Base-by-base conservation (phyloP, 2,329 filamentous ascomycete genomes). In the Curvularia sp. region DNA sequence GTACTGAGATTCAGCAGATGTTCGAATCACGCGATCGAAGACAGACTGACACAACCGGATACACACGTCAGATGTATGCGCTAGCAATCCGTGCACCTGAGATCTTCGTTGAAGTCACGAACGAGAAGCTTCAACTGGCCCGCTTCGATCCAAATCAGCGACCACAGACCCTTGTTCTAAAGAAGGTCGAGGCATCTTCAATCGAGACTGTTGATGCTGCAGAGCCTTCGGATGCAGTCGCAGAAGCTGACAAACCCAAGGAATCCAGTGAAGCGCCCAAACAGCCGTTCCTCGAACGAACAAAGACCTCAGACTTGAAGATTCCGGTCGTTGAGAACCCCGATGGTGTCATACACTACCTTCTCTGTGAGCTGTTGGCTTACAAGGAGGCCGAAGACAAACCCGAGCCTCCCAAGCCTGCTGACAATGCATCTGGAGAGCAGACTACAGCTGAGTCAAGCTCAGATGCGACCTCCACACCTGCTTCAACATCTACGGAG, bases 301-400 rank as follows among this genome's bases (percentile, higher is more conserved):
- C 85, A 3, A 96, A 94, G 76, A 77, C 82, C 3, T 68, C 79
- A 0, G 93, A 97, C 60, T 78, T 87, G 41, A 97, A 96, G 78
- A 83, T 91, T 8, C 94, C 95, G 1, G 84, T 93, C 12, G 88
- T 97, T 5, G 93, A 97, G 75, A 93, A 95, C 62, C 92, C 94
- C 0, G 95, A 98, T 76, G 95, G 95, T 4, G 92, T 99, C 3
- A 89, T 99, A 57, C 92, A 98, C 71, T 99, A 97, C 77, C 83
- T 99, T 22, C 87, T 99, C 4, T 96, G 91, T 58, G 95, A 99
- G 75, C 82, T 99, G 46, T 83, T 97, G 55, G 93, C 92, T 50
- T 98, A 96, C 78, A 90, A 90, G 69, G 93, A 97, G 73, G 92
- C 97, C 5, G 92, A 96, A 38, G 94, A 98, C 71, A 93, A 90